Evolutionary conservation across 371 early-diverging fungal genomes (phyloP), one percentile per base, ranked within the genome.

Genomic region (Lichtheimia ornata): DNA sequence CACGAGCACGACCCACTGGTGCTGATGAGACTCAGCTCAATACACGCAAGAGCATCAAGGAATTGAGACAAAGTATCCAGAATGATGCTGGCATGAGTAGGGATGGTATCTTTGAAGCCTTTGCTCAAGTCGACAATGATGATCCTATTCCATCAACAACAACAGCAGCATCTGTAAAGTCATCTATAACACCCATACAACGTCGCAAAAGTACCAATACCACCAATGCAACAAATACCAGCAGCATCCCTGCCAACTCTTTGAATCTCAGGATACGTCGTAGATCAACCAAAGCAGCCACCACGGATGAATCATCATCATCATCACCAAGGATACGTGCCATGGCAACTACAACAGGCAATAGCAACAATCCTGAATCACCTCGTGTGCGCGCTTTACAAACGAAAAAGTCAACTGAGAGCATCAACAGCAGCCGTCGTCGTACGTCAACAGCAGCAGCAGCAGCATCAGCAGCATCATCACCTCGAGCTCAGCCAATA

Each of bases 81-180:
- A 58, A 53, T 5, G 69, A 68, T 22, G 45, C 27, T 17, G 71
- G 77, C 22, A 72, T 70, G 63, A 72, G 64, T 49, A 63, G 66
- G 35, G 50, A 63, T 59, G 69, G 67, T 3, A 68, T 70, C 7
- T 65, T 60, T 51, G 71, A 72, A 42, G 71, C 70, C 25, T 73
- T 71, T 62, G 70, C 63, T 14, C 67, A 73, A 53, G 53, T 63
- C 4, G 72, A 69, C 25, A 62, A 63, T 49, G 51, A 59, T 12
- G 30, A 70, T n/a, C 41, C 44, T 44, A 56, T 50, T 44, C 24
- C 54, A 7, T 17, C 24, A 22, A 43, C 30, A 50, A 20, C 35
- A 14, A 41, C 58, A 58, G 42, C 54, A 24, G 28, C 49, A 53
- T 41, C 35, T 35, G 35, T 35, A 35, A 35, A 35, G 35, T 35